Conservation (phyloP, 371 early-diverging fungal species). For the Umbelopsis sp. region DNA sequence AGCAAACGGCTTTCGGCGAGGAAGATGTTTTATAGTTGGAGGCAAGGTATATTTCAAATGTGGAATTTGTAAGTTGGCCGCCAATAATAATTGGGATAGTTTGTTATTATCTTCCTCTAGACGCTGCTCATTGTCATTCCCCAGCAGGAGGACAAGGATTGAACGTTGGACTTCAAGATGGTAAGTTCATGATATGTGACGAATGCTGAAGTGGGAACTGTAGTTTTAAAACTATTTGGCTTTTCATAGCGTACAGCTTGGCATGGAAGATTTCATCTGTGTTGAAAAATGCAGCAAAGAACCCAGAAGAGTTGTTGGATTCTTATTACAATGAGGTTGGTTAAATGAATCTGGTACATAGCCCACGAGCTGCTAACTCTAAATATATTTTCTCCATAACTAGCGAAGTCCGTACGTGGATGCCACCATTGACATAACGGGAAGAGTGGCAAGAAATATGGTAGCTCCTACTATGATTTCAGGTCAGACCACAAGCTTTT, state of each 20-base stretch:
- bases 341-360: neutral
- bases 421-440: neutral
- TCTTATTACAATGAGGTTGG: neutral
- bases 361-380: neutral
- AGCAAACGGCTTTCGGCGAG: conserved; percentile 40
- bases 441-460: neutral
- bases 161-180: conserved; percentile 7
- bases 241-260: neutral
- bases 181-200: neutral
- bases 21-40: conserved; percentile 42
- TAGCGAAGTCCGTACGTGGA: neutral
- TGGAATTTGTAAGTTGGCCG: neutral
- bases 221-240: neutral
- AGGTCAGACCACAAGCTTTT: neutral
- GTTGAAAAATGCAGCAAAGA: neutral
- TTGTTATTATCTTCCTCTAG: neutral
- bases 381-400: neutral
- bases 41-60: conserved; percentile 25
- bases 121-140: conserved; percentile 11
- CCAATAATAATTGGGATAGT: neutral
- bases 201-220: neutral
- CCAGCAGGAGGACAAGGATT: conserved; percentile 11
- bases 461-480: neutral
- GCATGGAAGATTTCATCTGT: conserved; percentile 12
- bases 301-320: neutral